Evolutionary conservation across 371 early-diverging fungal species (phyloP).

Genomic region (Mucor racemosus): DNA sequence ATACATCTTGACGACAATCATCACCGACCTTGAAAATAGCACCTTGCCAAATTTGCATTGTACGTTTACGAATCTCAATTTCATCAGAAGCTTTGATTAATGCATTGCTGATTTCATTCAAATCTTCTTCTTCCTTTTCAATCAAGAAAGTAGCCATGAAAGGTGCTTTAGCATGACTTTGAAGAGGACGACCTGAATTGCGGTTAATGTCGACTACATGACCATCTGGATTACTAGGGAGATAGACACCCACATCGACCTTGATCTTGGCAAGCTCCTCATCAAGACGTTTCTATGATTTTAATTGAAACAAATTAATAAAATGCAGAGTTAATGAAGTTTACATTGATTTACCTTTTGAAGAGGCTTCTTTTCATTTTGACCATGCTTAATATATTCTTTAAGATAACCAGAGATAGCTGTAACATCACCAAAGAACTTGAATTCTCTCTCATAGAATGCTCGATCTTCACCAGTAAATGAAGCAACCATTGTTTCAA

Average conservation of each 20-base stretch:
- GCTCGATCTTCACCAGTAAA: conserved; percentile 85
- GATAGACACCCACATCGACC: conserved; percentile 96
- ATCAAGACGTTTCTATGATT: conserved; percentile 72
- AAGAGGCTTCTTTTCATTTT: conserved; percentile 93
- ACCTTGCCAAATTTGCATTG: conserved; percentile 61
- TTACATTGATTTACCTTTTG: conserved; percentile 46
- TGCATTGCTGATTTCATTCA: conserved; percentile 29
- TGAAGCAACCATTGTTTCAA: conserved; percentile 73
- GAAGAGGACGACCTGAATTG: conserved; percentile 94
- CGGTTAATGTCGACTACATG: conserved; percentile 95
- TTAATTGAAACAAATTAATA: neutral
- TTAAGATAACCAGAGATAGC: conserved; percentile 97
- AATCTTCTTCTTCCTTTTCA: conserved; percentile 57
- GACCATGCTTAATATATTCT: conserved; percentile 91
- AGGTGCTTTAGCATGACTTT: conserved; percentile 99
- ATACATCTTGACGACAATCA: conserved; percentile 98
- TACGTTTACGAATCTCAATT: conserved; percentile 23
- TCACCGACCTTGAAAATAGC: conserved; percentile 99
- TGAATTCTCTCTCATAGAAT: conserved; percentile 96
- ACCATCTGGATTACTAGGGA: conserved; percentile 98
- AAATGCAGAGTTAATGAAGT: neutral
- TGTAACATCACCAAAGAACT: conserved; percentile 94
- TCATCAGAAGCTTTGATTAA: conserved; percentile 17
- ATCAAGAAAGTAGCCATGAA: conserved; percentile 99
- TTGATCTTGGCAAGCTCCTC: conserved; percentile 94